A percentile compares a stretch with the other conserved stretches of the same genome.
Evolutionary conservation across 306 rosid genomes (phyloP).

Genomic region (Lupinus albus): DNA sequence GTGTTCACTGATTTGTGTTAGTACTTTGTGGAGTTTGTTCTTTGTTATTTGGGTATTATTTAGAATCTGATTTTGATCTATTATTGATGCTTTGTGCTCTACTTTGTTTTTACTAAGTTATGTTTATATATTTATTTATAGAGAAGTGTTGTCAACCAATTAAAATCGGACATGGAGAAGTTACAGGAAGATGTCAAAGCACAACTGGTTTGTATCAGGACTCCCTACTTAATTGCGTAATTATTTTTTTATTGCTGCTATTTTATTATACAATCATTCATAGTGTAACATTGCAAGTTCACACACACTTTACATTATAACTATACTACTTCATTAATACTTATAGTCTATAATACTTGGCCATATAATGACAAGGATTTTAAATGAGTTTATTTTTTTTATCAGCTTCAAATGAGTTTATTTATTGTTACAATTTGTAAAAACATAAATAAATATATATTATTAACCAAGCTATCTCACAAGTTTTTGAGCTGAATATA

Average conservation of each 20-base stretch:
- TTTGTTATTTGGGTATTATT: constrained; percentile 18
- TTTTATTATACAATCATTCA: constrained; percentile 9
- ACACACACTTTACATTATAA: constrained; percentile 17
- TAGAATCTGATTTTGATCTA: constrained; percentile 18
- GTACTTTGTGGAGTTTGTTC: constrained; percentile 25
- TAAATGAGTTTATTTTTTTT: background rate
- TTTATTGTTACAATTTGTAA: constrained; percentile 3
- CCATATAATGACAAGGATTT: background rate
- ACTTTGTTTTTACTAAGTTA: constrained; percentile 31
- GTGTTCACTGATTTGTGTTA: constrained; percentile 32
- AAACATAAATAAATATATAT: constrained; percentile 3
- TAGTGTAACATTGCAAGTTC: constrained; percentile 30
- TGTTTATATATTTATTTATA: constrained; percentile 44
- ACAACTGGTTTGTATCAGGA: constrained; percentile 64
- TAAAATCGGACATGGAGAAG: constrained; percentile 80
- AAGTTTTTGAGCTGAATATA: constrained; percentile 17
- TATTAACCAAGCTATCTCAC: constrained; percentile 13
- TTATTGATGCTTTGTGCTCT: constrained; percentile 26
- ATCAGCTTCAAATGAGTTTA: background rate
- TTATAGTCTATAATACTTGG: background rate
- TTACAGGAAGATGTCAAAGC: constrained; percentile 77
- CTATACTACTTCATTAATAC: background rate
- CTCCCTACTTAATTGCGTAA: constrained; percentile 15
- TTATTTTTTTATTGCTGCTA: constrained; percentile 27
- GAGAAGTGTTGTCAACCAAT: constrained; percentile 81